Evolutionary conservation across 768 basidiomycete species (phyloP), one percentile per base, ranked within the genome.

Genomic region (Suillus decipiens): DNA sequence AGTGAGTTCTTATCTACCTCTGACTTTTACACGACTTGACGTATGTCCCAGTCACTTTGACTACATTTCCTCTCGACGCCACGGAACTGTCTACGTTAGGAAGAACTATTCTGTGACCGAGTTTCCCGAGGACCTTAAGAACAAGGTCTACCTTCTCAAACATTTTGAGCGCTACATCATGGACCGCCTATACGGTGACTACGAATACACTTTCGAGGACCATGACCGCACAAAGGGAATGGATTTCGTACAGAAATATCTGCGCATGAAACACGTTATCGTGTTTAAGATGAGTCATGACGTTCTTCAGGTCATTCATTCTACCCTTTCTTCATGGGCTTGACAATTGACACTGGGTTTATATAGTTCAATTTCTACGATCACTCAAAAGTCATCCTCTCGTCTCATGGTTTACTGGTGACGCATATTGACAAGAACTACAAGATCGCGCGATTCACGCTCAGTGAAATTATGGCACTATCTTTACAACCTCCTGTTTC

Each of bases 311-410:
- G 95, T 93, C 63, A 51, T 83, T 68, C n/a, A 37, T 48, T n/a
- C 28, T 48, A 54, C 48, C 50, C 47, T 62, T 17, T 53, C 17
- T 47, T 28, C 62, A 17, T 50, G 22, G 56, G 57, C 36, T 22
- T 45, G 10, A 22, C 34, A 39, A 42, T 59, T 60, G n/a, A 54
- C 39, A 6, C 7, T 58, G 28, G 57, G 53, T 17, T 15, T 3
- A 5, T 39, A 2, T 72, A 99, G 96, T 98, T 98, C 84, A 99
- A 99, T 81, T 99, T 98, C 75, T 93, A 93, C 75, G 97, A 99
- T 77, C 97, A 99, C 79, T 90, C 92, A 47, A 99, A 99, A 75
- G 79, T 99, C 64, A 88, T 99, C 63, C 80, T 99, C 58, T 93
- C 94, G 19, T 86, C 88, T 1, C 81, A 88, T 33, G 96, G 93